These are phyloP conservation scores for Trichocladium uniseriatum DNA, from an alignment of 495 filamentous ascomycete species.

Conservation along the genomic window DNA sequence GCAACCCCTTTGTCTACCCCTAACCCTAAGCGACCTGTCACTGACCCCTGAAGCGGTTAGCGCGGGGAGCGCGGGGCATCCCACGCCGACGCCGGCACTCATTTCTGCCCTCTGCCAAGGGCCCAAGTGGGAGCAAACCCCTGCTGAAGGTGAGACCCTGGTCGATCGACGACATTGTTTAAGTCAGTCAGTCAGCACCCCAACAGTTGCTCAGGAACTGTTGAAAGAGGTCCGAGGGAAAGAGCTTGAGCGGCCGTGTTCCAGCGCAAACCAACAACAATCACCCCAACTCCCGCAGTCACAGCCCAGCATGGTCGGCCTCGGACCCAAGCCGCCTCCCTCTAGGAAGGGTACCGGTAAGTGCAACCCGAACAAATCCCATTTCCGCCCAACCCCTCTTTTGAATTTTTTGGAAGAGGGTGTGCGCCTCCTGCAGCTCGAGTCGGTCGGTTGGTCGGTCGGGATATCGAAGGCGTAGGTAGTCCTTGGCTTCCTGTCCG, in stretches of 20 bases:
- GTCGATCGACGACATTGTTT: neutral
- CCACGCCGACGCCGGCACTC: no score
- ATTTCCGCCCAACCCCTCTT: neutral
- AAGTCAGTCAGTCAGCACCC: neutral
- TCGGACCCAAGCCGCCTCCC: constrained; percentile 61
- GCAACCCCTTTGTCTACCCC: no score
- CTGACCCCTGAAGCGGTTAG: no score
- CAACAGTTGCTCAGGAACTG: neutral
- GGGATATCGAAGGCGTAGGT: neutral
- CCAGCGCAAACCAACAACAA: neutral
- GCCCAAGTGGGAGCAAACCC: neutral
- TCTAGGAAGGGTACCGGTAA: constrained; percentile 60
- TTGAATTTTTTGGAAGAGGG: neutral
- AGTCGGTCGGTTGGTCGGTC: neutral
- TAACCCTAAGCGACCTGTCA: no score
- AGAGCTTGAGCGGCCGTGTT: neutral
- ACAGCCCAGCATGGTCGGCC: constrained; percentile 57
- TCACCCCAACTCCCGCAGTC: neutral
- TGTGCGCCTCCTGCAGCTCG: no score
- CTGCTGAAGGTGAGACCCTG: neutral
- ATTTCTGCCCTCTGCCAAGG: neutral
- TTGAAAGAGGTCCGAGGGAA: neutral
- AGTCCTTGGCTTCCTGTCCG: neutral
- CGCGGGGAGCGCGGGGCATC: neutral
- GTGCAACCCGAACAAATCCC: constrained; percentile 5